A percentile compares a stretch with the other conserved stretches of the same genome.
phyloP scores from a whole-genome alignment of 768 basidiomycete genomes.

The Clathrus columnatus region DNA sequence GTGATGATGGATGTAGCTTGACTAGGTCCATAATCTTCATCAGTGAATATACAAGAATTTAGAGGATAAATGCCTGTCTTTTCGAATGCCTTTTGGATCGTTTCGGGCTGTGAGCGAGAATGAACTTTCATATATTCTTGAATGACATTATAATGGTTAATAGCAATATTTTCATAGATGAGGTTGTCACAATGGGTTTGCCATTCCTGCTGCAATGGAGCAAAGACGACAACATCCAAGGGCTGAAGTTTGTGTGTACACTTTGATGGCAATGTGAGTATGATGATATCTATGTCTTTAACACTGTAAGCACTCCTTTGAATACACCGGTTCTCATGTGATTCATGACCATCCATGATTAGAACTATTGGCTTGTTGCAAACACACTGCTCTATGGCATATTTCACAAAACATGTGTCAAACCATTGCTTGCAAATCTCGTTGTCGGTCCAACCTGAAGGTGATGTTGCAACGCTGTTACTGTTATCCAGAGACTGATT shows the following conservation, averaged over 20 bases:
- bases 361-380: slow-evolving; percentile 29
- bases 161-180: slow-evolving; percentile 1
- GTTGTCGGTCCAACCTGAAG: slow-evolving; percentile 14
- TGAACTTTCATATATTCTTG: neutral
- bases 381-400: slow-evolving; percentile 20
- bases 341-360: slow-evolving; percentile 37
- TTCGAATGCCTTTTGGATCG: neutral
- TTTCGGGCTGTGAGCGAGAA: neutral
- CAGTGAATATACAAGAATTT: neutral
- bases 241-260: slow-evolving; percentile 36
- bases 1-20: neutral
- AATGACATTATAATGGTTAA: neutral
- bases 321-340: slow-evolving; percentile 25
- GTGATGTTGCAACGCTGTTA: neutral
- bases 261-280: slow-evolving; percentile 32
- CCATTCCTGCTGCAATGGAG: slow-evolving; percentile 24
- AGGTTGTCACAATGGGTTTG: slow-evolving; percentile 18
- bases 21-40: neutral
- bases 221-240: slow-evolving; percentile 34
- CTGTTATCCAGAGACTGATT: neutral
- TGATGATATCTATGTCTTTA: slow-evolving; percentile 23
- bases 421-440: slow-evolving; percentile 20
- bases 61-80: neutral
- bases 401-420: slow-evolving; percentile 29
- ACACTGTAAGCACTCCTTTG: slow-evolving; percentile 20